Evolutionary conservation across 495 filamentous ascomycete species (phyloP).

Genomic region (Stereocaulon alpinum): DNA sequence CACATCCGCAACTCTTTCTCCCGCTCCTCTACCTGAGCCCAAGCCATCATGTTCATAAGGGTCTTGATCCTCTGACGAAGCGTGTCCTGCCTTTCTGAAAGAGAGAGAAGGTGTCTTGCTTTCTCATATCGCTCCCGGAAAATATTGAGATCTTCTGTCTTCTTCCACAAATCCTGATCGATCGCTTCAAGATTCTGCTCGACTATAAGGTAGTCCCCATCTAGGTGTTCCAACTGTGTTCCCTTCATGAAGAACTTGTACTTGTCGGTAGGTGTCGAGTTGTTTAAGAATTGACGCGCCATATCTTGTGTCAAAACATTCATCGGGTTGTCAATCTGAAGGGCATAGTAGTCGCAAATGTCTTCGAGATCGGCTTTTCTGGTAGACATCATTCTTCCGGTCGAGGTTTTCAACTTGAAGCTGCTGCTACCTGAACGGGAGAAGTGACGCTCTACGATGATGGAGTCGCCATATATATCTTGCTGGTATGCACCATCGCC

Average conservation of each 20-base stretch:
- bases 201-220: conserved; percentile 80
- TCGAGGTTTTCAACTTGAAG: conserved; percentile 75
- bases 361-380: conserved; percentile 86
- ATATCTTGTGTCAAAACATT: conserved; percentile 96
- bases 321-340: conserved; percentile 96
- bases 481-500: conserved; percentile 73
- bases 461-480: conserved; percentile 74
- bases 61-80: conserved; percentile 42
- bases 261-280: conserved; percentile 69
- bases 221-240: conserved; percentile 83
- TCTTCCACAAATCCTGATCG: conserved; percentile 44
- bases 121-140: conserved; percentile 37
- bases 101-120: conserved; percentile 42
- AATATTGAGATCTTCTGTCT: conserved; percentile 38
- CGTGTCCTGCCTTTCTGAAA: conserved; percentile 46
- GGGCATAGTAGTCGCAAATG: conserved; percentile 80
- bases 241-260: conserved; percentile 97
- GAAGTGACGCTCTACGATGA: conserved; percentile 86
- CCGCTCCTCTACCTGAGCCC: conserved; percentile 58
- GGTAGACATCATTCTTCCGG: conserved; percentile 61
- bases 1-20: conserved; percentile 36
- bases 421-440: conserved; percentile 61
- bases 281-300: conserved; percentile 84
- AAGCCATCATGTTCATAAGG: conserved; percentile 52
- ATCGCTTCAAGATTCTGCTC: conserved; percentile 58